These are phyloP conservation scores for Mucor indicus DNA, from an alignment of 371 early-diverging fungal genomes.

Conservation along the genomic window DNA sequence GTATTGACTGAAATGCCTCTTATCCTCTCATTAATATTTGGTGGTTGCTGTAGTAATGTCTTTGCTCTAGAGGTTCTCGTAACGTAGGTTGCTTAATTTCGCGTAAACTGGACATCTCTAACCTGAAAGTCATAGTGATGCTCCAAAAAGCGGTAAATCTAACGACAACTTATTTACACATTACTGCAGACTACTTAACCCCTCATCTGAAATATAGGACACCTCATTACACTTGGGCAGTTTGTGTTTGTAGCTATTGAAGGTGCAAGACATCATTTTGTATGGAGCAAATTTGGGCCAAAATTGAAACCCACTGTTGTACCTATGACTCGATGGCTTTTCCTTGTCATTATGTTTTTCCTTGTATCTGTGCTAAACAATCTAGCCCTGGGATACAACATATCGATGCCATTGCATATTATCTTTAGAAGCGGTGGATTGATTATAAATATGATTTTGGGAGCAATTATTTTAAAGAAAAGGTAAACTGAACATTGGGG, in stretches of 20 bases:
- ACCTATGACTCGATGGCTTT: constrained; percentile 73
- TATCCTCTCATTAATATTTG: constrained; percentile 72
- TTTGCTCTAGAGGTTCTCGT: constrained; percentile 78
- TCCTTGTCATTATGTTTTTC: constrained; percentile 80
- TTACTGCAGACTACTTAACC: too few relatives aligned
- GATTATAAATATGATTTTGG: constrained; percentile 82
- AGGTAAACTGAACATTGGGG: constrained; percentile 35
- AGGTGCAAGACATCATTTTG: constrained; percentile 63
- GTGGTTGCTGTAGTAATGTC: constrained; percentile 92
- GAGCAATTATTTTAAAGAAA: constrained; percentile 65
- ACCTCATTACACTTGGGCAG: constrained; percentile 84
- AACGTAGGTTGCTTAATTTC: constrained; percentile 56
- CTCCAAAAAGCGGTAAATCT: constrained; percentile 71
- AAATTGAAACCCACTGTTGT: constrained; percentile 61
- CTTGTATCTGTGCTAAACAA: constrained; percentile 80
- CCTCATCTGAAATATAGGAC: too few relatives aligned
- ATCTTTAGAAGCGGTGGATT: constrained; percentile 85
- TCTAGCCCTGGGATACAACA: constrained; percentile 72
- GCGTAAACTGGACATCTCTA: neutral
- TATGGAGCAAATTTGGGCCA: constrained; percentile 50
- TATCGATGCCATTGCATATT: constrained; percentile 87
- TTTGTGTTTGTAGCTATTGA: constrained; percentile 75
- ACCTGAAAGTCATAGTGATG: constrained; percentile 36
- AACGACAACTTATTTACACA: neutral
- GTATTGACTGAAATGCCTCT: constrained; percentile 36